Evolutionary conservation across 192 early-diverging fungal species (phyloP), one percentile per base, ranked within the genome.

Genomic region (Lunasporangiospora selenospora): DNA sequence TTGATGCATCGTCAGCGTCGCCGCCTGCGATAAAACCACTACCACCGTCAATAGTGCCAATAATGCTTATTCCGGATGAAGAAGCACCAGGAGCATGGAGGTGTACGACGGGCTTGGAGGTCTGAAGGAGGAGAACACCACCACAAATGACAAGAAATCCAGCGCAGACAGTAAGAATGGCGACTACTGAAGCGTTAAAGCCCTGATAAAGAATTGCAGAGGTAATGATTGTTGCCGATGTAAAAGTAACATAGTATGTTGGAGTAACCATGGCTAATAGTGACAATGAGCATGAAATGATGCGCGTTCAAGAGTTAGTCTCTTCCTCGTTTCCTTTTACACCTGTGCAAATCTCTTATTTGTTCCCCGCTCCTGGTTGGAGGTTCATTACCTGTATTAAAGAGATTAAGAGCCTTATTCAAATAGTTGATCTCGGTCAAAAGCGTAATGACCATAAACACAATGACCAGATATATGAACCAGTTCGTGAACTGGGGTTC

Each of bases 221-320:
- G n/a, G 91, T 91, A 50, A 95, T 77, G 53, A 97, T 95, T 12
- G 95, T 97, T 4, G 93, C 84, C 1, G 93, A 91, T n/a, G 93
- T 97, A 73, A 97, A 97, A 19, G 93, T 88, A 16, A 97, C 95
- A 62, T 95, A 97, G 85, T 97, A 97, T 54, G 94, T 92, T 53
- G 90, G 87, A 26, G 87, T 91, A n/a, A 93, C 91, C 52, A 92
- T 63, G 47, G 93, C 93, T 58, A 47, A 7, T 21, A 42, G n/a
- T n/a, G n/a, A n/a, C n/a, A n/a, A n/a, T n/a, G n/a, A n/a, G n/a
- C n/a, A n/a, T n/a, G n/a, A n/a, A n/a, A n/a, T n/a, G n/a, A n/a
- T n/a, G n/a, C n/a, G n/a, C n/a, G n/a, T n/a, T n/a, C n/a, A n/a
- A n/a, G n/a, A n/a, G n/a, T n/a, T n/a, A n/a, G n/a, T n/a, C n/a